phyloP scores from a whole-genome alignment of 2,329 filamentous ascomycete species.

The Thermothelomyces thermophilus region DNA sequence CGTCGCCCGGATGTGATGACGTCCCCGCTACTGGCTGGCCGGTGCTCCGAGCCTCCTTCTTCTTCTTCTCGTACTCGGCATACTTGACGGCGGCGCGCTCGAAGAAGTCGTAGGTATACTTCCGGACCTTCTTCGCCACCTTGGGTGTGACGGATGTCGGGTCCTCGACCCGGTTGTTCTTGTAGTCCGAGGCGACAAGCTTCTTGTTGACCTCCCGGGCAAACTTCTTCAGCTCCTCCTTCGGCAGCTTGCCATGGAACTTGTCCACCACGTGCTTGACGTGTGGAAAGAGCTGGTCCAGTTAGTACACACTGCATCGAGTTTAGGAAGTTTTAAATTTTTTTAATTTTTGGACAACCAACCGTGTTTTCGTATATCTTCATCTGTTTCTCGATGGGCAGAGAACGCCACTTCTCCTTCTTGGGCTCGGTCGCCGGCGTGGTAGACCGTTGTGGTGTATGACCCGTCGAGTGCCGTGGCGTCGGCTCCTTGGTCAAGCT shows the following conservation, averaged over 20 bases:
- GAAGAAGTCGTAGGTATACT: conserved; percentile 76
- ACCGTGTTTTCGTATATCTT: conserved; percentile 93
- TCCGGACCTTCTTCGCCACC: conserved; percentile 75
- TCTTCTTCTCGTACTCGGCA: conserved; percentile 58
- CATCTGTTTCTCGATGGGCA: conserved; percentile 79
- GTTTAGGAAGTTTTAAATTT: neutral
- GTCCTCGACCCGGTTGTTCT: conserved; percentile 77
- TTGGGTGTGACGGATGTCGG: conserved; percentile 68
- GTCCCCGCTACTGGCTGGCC: neutral
- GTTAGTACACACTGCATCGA: conserved; percentile 10
- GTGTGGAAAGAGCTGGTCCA: conserved; percentile 65
- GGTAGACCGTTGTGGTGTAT: conserved; percentile 57
- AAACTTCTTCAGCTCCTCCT: conserved; percentile 62
- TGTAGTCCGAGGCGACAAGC: conserved; percentile 85
- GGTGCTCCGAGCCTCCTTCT: conserved; percentile 46
- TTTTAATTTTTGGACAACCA: no score
- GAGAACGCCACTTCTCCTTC: conserved; percentile 63
- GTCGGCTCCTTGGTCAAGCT: conserved; percentile 67
- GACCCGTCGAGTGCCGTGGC: conserved; percentile 49
- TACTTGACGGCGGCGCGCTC: conserved; percentile 80
- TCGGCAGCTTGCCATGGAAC: conserved; percentile 79
- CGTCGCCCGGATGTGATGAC: conserved; percentile 3
- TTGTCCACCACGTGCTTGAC: conserved; percentile 83
- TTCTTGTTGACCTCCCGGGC: conserved; percentile 72
- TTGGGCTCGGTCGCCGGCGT: conserved; percentile 52